Base-by-base conservation (phyloP, 169 alveolate genomes). In the Cyclospora cayetanensis region DNA sequence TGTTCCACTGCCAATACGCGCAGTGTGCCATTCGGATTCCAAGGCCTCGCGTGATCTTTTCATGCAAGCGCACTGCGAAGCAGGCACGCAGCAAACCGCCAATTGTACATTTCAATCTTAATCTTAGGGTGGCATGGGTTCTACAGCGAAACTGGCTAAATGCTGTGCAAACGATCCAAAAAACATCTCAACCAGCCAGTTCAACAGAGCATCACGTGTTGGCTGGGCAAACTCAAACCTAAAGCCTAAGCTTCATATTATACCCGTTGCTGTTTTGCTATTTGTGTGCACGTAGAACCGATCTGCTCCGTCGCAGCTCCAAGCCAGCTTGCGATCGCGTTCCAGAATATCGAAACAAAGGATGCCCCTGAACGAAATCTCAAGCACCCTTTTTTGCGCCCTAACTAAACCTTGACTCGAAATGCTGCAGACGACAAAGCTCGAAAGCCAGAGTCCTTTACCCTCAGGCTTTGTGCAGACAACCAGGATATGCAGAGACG, bases 1-100 rank as follows among this genome's bases (percentile, higher is more conserved):
- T 90, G 53, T 25, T 46, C 93, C 93, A 90, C 41, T 90, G 93
- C 93, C 93, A 90, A 43, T 90, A 90, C 9, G 77, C 79, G 66
- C 93, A 90, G 27, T 76, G 29, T 22, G 50, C 90, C 12, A 90
- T 34, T 3, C 46, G 80, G 29, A 90, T 41, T 15, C 90, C 93
- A 42, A 90, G 50, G 2, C 83, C 93, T 31, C 82, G 35, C 25
- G 76, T 55, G 20, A 90, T 90, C 55, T 88, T 90, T 42, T 90
- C 90, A 46, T 90, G 84, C 2, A 90, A 63, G 5, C 68, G 72
- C 43, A 60, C 91, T 83, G 91, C 15, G 9, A 4, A 46, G 22
- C 68, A 46, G 42, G 18, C 20, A 46, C 60, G 20, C 0, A 22
- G 25, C 11, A 46, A 22, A 46, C 20, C 25, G 25, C 25, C 60